Base-by-base conservation (phyloP, 192 early-diverging fungal species). In the Entrophospora sp. region DNA sequence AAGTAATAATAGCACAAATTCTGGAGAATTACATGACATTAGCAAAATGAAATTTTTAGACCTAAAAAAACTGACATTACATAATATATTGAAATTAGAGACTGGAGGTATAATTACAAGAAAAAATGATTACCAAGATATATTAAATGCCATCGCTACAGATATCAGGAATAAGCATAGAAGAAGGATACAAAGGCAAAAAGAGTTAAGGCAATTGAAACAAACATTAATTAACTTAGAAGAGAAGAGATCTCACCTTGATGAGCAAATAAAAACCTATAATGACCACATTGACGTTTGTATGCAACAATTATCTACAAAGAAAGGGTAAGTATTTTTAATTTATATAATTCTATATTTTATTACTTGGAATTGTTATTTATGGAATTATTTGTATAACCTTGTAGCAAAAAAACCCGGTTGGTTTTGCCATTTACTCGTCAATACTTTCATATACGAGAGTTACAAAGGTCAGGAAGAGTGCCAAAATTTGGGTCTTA, bases 401-500 rank as follows among this genome's bases (percentile, higher is more conserved):
- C 22, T 32, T 64, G 10, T 42, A 66, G 79, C 45, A 88, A 87
- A 70, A 89, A 87, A 69, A 64, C 61, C 63, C 83, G 77, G 14
- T 81, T 85, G 36, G 78, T 88, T 60, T 75, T 94, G 64, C 89
- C 91, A 20, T 97, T 99, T 75, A 92, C 92, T 5, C 79, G 87
- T 32, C 97, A 99, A 80, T 97, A 97, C 72, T 95, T 87, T 79
- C 95, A 99, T 73, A 73, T 96, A 63, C 79, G 86, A 12, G 87
- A 91, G 36, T 79, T 99, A 46, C 83, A 95, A 70, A 75, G 80
- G 31, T 83, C 91, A 52, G 96, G 95, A 20, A 83, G 77, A 6
- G 89, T 98, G 31, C 97, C 97, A 0, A 81, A 90, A 67, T 98
- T 94, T 75, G 97, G 97, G 4, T 97, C 96, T 44, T 97, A 85